These are phyloP conservation scores for Fusarium camptoceras DNA, from an alignment of 2,329 filamentous ascomycete genomes.

Conservation along the genomic window DNA sequence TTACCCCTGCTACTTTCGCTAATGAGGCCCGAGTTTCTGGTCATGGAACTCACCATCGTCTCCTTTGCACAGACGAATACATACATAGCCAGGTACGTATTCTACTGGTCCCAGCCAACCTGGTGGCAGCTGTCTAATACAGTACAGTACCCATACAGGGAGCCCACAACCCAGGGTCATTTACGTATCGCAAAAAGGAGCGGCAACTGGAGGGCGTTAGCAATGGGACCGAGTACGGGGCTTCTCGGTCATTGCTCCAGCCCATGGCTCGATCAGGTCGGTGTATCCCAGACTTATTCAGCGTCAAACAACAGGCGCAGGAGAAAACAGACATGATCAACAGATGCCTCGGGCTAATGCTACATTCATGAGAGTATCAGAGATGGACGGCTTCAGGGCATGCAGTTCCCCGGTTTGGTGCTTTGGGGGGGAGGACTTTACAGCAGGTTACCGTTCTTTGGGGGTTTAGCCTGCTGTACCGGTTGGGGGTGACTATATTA, in stretches of 20 bases:
- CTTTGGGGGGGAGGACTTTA: constrained; percentile 36
- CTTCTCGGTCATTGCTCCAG: neutral
- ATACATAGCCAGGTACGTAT: constrained; percentile 3
- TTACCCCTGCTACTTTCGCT: constrained; percentile 43
- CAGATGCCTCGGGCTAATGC: constrained; percentile 36
- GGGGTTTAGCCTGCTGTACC: constrained; percentile 28
- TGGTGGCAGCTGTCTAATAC: constrained; percentile 38
- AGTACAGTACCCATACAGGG: constrained; percentile 31
- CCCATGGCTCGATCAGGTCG: constrained; percentile 26
- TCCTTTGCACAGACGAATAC: constrained; percentile 35
- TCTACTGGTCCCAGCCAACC: constrained; percentile 30
- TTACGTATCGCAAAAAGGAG: constrained; percentile 8
- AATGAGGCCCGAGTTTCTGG: constrained; percentile 46
- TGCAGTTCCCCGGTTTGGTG: constrained; percentile 42
- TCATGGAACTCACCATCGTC: constrained; percentile 37
- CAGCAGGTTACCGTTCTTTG: constrained; percentile 31
- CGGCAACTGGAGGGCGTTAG: neutral
- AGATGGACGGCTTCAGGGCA: constrained; percentile 37
- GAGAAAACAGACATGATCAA: constrained; percentile 37
- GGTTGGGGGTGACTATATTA: constrained; percentile 38
- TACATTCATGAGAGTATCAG: neutral
- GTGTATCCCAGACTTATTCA: constrained; percentile 15
- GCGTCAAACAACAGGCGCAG: constrained; percentile 27
- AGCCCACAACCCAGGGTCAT: constrained; percentile 25
- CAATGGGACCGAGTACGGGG: constrained; percentile 20